phyloP scores from a whole-genome alignment of 202 grass and related monocot species.

The Zizania palustris region DNA sequence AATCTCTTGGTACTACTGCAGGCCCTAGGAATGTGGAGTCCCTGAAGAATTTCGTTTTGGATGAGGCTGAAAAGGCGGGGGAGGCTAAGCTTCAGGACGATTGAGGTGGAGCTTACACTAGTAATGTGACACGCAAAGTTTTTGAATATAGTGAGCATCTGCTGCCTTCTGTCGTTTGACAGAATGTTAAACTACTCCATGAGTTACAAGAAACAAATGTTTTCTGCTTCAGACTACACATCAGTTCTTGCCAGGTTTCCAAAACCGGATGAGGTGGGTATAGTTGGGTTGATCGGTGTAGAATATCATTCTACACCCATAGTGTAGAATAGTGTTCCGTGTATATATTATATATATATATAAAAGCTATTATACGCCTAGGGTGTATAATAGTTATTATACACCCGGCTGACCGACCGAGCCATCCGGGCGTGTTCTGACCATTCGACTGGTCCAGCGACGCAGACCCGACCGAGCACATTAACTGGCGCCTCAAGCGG shows the following conservation, averaged over 20 bases:
- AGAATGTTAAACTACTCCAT: neutral
- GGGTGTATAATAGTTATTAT: too few species aligned
- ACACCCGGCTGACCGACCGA: too few species aligned
- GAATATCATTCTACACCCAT: neutral
- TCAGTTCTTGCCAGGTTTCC: too few species aligned
- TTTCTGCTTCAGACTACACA: neutral
- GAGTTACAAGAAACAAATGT: conserved; percentile 6
- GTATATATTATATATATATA: too few species aligned
- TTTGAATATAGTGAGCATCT: neutral
- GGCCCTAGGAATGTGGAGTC: conserved; percentile 74
- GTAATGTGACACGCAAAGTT: neutral
- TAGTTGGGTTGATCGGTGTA: too few species aligned
- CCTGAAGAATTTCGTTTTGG: conserved; percentile 75
- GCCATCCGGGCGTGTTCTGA: too few species aligned
- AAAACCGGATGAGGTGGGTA: too few species aligned
- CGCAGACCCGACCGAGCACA: too few species aligned
- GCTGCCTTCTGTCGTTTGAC: conserved; percentile 26
- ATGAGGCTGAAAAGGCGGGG: conserved; percentile 68
- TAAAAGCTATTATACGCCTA: too few species aligned
- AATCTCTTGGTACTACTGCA: conserved; percentile 40
- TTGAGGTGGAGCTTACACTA: conserved; percentile 15
- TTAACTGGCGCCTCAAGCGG: too few species aligned
- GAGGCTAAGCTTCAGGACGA: conserved; percentile 48
- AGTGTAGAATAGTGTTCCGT: too few species aligned
- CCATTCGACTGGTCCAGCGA: too few species aligned